Evolutionary conservation across 192 early-diverging fungal genomes (phyloP), one percentile per base, ranked within the genome.

Genomic region (Spizellomyces punctatus): DNA sequence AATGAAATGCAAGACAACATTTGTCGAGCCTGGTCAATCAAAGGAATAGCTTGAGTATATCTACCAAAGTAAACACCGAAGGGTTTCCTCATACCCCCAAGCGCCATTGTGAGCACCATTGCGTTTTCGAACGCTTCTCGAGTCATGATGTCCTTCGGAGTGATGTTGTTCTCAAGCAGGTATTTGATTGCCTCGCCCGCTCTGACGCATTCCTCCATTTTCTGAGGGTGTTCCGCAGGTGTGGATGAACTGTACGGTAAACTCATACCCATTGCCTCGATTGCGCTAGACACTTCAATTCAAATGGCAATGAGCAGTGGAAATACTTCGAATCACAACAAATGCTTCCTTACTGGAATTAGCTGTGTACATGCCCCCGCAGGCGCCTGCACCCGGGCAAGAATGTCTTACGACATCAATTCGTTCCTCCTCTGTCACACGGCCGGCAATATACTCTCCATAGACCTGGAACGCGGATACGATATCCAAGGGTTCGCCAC

Each of bases 291-390:
- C 95, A 99, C 89, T 91, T 74, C 47, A 12, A 2, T 60, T 12
- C n/a, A 69, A 44, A 69, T n/a, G 14, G 16, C 12, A 64, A 0
- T 46, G 46, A 66, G 14, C 12, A 6, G 43, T 50, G n/a, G 17
- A 19, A 50, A 22, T 14, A 10, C 6, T 10, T 50, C 12, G 12
- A 27, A 19, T 21, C 46, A 17, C 19, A n/a, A 21, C 46, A 2
- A 45, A 10, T 46, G 21, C 16, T 6, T 17, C 79, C 84, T 48
- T 85, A 91, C 90, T 96, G 16, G 94, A 95, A 80, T 98, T 98
- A 52, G 96, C 96, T 4, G 96, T 98, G 82, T 95, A 96, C 98
- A 99, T 99, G 60, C 98, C 98, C 74, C 98, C 98, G 81, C 98
- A 99, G 12, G 95, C 95, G 64, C 98, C 98, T 46, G 96, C 87